Conservation (phyloP, 208 protist genomes). For the Trypanosoma melophagium region DNA sequence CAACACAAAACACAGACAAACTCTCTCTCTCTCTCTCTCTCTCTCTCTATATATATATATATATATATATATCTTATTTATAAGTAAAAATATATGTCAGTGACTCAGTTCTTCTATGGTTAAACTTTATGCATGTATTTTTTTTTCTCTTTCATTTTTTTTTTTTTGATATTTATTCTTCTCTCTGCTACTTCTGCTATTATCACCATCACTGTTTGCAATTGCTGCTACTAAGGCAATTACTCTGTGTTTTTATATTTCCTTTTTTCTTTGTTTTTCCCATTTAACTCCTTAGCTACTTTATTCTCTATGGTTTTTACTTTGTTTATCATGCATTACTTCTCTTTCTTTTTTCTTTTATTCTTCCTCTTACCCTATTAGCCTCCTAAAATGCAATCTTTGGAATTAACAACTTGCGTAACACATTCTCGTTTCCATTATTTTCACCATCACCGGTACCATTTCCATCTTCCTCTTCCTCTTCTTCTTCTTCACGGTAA, state of each 20-base stretch:
- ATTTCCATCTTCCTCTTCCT: slow-evolving; percentile 33
- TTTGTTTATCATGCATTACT: not conserved
- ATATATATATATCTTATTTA: too few species aligned
- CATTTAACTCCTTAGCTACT: not conserved
- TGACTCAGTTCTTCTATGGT: too few species aligned
- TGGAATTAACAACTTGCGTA: too few species aligned
- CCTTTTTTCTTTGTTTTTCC: slow-evolving; percentile 7
- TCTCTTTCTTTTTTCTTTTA: slow-evolving; percentile 7
- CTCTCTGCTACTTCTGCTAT: not conserved
- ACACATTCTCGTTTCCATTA: slow-evolving; percentile 5
- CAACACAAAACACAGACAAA: too few species aligned
- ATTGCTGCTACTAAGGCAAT: too few species aligned
- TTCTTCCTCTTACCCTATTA: not conserved
- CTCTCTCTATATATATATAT: too few species aligned
- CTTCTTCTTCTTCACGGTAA: slow-evolving; percentile 73
- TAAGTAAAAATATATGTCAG: too few species aligned
- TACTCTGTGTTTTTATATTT: slow-evolving; percentile 12
- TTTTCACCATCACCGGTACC: not conserved
- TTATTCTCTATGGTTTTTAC: not conserved
- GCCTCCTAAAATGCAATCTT: too few species aligned
- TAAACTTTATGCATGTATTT: not conserved
- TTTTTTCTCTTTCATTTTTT: not conserved
- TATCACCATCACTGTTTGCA: not conserved
- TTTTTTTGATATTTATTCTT: not conserved
- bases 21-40: too few species aligned